Evolutionary conservation across 1,284 basidiomycete genomes (phyloP).

Genomic region (Puccinia hordei): DNA sequence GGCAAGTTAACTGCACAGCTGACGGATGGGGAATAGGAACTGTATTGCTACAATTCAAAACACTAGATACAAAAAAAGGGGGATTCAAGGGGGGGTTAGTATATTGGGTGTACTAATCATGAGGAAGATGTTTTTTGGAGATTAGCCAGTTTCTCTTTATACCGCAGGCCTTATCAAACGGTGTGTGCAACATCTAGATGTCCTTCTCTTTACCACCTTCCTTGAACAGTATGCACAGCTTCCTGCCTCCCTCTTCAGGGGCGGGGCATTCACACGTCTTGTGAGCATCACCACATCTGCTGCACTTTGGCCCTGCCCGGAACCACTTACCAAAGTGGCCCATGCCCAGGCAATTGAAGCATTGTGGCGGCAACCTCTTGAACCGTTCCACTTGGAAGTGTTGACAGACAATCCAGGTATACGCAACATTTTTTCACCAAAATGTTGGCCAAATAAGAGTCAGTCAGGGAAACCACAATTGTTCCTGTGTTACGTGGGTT

Average conservation of each 20-base stretch:
- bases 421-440: neutral
- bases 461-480: neutral
- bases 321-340: neutral
- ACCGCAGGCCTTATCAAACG: neutral
- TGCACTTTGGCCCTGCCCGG: neutral
- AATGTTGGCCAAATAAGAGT: neutral
- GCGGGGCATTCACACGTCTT: neutral
- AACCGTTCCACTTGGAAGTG: neutral
- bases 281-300: neutral
- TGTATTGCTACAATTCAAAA: neutral
- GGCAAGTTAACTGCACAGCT: neutral
- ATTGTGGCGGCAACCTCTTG: neutral
- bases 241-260: neutral
- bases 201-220: neutral
- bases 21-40: neutral
- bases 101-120: neutral
- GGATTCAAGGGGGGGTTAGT: neutral
- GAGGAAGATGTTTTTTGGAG: neutral
- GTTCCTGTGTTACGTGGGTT: neutral
- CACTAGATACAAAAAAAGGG: neutral
- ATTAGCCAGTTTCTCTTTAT: neutral
- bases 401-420: neutral
- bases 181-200: neutral
- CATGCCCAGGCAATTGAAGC: constrained; percentile 11
- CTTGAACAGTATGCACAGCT: neutral